These are phyloP conservation scores for Blastocystis sp. DNA, from an alignment of 352 stramenopile species.

Conservation along the genomic window DNA sequence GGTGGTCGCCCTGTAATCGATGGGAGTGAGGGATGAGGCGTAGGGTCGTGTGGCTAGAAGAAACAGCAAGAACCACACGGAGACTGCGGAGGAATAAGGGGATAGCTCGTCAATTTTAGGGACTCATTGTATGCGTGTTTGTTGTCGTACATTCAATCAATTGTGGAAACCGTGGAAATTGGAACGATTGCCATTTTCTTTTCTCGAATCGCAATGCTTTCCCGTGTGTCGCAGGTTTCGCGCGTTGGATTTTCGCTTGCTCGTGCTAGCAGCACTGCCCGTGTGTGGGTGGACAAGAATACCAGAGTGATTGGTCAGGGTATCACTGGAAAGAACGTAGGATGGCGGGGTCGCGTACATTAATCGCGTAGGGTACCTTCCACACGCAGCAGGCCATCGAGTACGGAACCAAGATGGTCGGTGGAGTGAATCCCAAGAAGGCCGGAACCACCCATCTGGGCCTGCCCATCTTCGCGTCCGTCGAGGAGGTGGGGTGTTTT, in stretches of 20 bases:
- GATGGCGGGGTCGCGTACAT: conserved; percentile 46
- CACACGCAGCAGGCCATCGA: conserved; percentile 94
- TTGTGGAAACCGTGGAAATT: conserved; percentile 14
- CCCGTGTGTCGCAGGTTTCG: conserved; percentile 20
- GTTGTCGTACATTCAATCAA: neutral
- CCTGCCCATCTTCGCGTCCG: conserved; percentile 97
- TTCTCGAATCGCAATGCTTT: conserved; percentile 13
- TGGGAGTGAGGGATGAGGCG: no score
- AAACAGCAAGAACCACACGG: no score
- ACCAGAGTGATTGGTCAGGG: conserved; percentile 98
- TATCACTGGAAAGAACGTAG: conserved; percentile 97
- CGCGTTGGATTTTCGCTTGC: conserved; percentile 48
- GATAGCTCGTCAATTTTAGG: no score
- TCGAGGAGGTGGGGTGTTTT: conserved; percentile 81
- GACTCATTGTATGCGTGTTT: no score
- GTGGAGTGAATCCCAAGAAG: conserved; percentile 97
- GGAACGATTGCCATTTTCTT: neutral
- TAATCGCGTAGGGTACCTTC: conserved; percentile 87
- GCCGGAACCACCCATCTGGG: conserved; percentile 91
- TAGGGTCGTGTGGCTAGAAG: no score
- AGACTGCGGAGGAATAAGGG: no score
- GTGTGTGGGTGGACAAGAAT: conserved; percentile 99
- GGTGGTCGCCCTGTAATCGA: no score
- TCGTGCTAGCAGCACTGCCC: conserved; percentile 79
- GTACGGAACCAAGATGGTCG: conserved; percentile 99